A percentile compares a stretch with the other conserved stretches of the same genome.
Conservation (phyloP, 2,329 filamentous ascomycete genomes). For the Esteya vermicola region DNA sequence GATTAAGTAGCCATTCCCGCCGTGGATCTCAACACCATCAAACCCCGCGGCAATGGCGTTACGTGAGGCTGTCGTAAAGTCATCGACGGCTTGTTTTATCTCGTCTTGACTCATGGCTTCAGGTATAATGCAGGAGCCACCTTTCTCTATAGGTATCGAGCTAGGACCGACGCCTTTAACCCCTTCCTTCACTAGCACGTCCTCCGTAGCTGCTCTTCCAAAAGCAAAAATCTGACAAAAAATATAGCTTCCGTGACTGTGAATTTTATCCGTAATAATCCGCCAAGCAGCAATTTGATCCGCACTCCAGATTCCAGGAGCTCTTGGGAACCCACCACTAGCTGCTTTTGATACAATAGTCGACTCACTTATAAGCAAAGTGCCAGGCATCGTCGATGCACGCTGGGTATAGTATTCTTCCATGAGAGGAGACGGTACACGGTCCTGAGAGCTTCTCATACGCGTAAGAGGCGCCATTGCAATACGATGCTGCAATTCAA, state of each 20-base stretch:
- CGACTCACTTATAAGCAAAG: conserved; percentile 7
- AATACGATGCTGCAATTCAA: conserved; percentile 34
- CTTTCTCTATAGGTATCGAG: conserved; percentile 26
- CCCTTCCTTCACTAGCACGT: conserved; percentile 15
- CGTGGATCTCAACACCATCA: conserved; percentile 26
- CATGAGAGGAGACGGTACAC: conserved; percentile 4
- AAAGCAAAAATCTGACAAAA: conserved; percentile 35
- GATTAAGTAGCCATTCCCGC: conserved; percentile 24
- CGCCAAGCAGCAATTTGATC: conserved; percentile 9
- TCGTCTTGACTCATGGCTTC: conserved; percentile 28
- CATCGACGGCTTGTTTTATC: conserved; percentile 18
- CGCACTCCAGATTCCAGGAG: conserved; percentile 6
- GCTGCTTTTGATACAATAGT: not conserved
- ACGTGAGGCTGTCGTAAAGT: conserved; percentile 18
- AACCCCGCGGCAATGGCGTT: conserved; percentile 39
- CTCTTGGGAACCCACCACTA: conserved; percentile 3
- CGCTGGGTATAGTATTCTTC: conserved; percentile 9
- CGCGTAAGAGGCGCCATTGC: conserved; percentile 17
- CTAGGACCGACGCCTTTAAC: conserved; percentile 18
- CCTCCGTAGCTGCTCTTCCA: conserved; percentile 19
- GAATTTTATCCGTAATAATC: conserved; percentile 8
- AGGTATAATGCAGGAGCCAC: conserved; percentile 14
- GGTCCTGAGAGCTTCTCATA: conserved; percentile 1
- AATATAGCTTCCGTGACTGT: conserved; percentile 8
- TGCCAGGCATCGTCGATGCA: conserved; percentile 3